A percentile compares a stretch with the other conserved stretches of the same genome.
Evolutionary conservation across 2,329 filamentous ascomycete species (phyloP).

Genomic region (Clarireedia homoeocarpa): DNA sequence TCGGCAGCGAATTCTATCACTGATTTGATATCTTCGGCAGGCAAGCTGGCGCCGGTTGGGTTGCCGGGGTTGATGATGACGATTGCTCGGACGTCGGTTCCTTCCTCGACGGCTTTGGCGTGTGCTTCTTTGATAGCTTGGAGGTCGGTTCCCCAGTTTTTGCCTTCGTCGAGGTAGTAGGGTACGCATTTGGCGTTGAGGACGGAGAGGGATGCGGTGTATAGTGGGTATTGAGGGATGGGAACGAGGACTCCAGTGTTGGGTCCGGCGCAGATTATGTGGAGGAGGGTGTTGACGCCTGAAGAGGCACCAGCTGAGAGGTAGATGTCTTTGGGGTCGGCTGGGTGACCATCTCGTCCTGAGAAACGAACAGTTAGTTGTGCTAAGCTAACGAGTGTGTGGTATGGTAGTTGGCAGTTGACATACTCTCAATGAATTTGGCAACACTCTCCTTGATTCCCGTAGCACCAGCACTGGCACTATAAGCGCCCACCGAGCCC

Average conservation of each 20-base stretch:
- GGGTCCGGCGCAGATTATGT: conserved; percentile 73
- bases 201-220: conserved; percentile 84
- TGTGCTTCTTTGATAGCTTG: conserved; percentile 67
- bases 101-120: conserved; percentile 64
- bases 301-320: conserved; percentile 87
- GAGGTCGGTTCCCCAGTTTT: conserved; percentile 82
- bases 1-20: conserved; percentile 84
- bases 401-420: no score
- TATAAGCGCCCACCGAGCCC: conserved; percentile 92
- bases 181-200: conserved; percentile 83
- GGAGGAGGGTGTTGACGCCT: conserved; percentile 87
- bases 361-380: conserved; percentile 9
- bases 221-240: conserved; percentile 96
- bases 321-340: conserved; percentile 76
- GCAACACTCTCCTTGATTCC: conserved; percentile 85
- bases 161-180: conserved; percentile 84
- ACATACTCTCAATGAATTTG: conserved; percentile 79
- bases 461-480: conserved; percentile 81
- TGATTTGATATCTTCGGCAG: conserved; percentile 67
- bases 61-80: conserved; percentile 99
- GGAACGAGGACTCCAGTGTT: conserved; percentile 82
- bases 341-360: conserved; percentile 82
- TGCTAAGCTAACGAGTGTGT: background rate
- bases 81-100: conserved; percentile 83
- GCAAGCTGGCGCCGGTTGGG: conserved; percentile 83